Percentiles rank a stretch among this genome's conserved stretches.
Evolutionary conservation across 2,329 filamentous ascomycete genomes (phyloP).

Genomic region (Scedosporium apiospermum): DNA sequence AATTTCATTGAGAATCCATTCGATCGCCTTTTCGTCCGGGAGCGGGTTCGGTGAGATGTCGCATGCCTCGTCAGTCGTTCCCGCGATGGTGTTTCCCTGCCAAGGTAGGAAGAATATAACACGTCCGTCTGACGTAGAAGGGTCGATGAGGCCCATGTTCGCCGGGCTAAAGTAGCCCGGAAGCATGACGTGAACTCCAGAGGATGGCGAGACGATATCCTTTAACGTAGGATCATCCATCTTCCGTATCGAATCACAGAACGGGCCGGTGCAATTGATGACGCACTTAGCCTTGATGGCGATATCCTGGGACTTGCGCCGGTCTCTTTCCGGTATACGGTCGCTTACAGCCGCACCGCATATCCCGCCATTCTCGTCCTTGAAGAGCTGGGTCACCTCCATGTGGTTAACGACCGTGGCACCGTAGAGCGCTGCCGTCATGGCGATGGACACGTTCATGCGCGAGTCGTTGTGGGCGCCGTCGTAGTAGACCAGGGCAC

Average conservation of each 20-base stretch:
- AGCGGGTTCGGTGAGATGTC: slow-evolving; percentile 63
- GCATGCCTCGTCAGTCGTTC: slow-evolving; percentile 74
- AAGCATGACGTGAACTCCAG: slow-evolving; percentile 77
- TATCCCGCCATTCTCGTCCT: slow-evolving; percentile 62
- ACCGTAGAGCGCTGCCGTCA: slow-evolving; percentile 83
- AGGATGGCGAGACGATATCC: slow-evolving; percentile 78
- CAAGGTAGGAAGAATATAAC: slow-evolving; percentile 91
- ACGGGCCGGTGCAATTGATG: slow-evolving; percentile 83
- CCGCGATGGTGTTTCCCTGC: slow-evolving; percentile 88
- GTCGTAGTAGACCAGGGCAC: slow-evolving; percentile 84
- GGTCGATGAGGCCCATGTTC: slow-evolving; percentile 83
- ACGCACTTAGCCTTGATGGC: slow-evolving; percentile 68
- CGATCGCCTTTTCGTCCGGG: slow-evolving; percentile 73
- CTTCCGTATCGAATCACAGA: slow-evolving; percentile 76
- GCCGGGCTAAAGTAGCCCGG: slow-evolving; percentile 79
- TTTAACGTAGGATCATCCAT: slow-evolving; percentile 65
- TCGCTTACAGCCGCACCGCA: slow-evolving; percentile 69
- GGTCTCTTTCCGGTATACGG: slow-evolving; percentile 55
- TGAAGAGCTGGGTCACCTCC: slow-evolving; percentile 68
- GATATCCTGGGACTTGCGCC: slow-evolving; percentile 47
- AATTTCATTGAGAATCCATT: slow-evolving; percentile 81
- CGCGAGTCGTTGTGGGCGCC: slow-evolving; percentile 86
- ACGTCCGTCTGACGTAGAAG: slow-evolving; percentile 75
- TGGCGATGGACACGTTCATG: slow-evolving; percentile 83
- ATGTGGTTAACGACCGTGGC: slow-evolving; percentile 75